These are phyloP conservation scores for Xerophyta viscosa DNA, from an alignment of 106 monocot species.

Conservation along the genomic window DNA sequence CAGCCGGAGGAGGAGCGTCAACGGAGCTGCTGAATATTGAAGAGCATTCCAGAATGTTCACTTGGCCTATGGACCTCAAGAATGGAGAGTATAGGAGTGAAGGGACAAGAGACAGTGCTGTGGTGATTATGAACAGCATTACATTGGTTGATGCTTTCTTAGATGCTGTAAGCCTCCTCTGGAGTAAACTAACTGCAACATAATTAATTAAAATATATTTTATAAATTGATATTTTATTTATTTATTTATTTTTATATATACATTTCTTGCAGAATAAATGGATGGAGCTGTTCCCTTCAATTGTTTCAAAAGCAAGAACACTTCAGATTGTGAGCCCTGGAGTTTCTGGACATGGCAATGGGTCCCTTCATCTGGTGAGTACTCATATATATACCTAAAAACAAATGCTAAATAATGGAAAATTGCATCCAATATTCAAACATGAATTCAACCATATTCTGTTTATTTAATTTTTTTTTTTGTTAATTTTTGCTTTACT, in stretches of 20 bases:
- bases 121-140: conserved; percentile 95
- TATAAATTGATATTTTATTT: background rate
- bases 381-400: background rate
- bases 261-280: conserved; percentile 61
- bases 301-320: conserved; percentile 74
- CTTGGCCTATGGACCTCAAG: conserved; percentile 60
- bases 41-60: conserved; percentile 51
- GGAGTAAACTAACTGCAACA: too few relatives aligned
- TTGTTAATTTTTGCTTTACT: background rate
- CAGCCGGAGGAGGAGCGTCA: conserved; percentile 6
- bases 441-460: too few relatives aligned
- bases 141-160: conserved; percentile 83
- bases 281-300: conserved; percentile 90
- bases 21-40: conserved; percentile 38
- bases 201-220: background rate
- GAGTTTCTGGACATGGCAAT: conserved; percentile 57
- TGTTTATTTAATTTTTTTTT: background rate
- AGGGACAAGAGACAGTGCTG: conserved; percentile 51
- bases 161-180: conserved; percentile 42
- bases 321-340: conserved; percentile 64
- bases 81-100: conserved; percentile 38
- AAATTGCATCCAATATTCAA: too few relatives aligned
- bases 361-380: conserved; percentile 86
- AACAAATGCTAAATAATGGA: too few relatives aligned
- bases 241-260: background rate